These are phyloP conservation scores for Anastatica hierochuntica DNA, from an alignment of 345 rosid species.

Conservation along the genomic window DNA sequence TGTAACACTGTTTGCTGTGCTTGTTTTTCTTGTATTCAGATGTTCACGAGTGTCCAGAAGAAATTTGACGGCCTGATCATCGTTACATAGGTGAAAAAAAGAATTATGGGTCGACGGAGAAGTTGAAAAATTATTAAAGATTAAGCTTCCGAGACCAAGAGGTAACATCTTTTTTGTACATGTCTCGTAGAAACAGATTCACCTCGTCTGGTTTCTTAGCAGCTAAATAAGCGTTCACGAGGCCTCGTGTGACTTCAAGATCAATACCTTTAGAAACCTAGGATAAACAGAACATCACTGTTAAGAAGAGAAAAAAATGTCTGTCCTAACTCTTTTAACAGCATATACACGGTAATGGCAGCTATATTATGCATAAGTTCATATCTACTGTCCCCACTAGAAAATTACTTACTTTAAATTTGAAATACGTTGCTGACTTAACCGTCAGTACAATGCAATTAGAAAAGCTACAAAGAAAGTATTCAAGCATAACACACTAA, in stretches of 20 bases:
- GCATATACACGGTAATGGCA: not conserved
- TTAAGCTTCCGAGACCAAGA: not conserved
- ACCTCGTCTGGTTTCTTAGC: constrained; percentile 93
- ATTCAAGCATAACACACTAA: too few relatives aligned
- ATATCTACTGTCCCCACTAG: not conserved
- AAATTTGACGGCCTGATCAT: constrained; percentile 66
- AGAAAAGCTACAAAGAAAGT: too few relatives aligned
- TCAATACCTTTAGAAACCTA: constrained; percentile 55
- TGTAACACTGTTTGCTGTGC: constrained; percentile 26
- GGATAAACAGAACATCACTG: not conserved
- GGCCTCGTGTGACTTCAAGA: constrained; percentile 79
- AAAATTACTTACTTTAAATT: not conserved
- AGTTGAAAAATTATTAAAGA: not conserved
- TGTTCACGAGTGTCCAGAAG: constrained; percentile 55
- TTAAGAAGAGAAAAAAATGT: not conserved
- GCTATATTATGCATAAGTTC: not conserved
- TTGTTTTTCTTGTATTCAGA: constrained; percentile 33
- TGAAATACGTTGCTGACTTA: not conserved
- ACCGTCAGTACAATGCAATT: too few relatives aligned
- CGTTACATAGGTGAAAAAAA: not conserved
- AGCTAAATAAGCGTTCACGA: constrained; percentile 73
- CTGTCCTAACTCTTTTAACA: not conserved
- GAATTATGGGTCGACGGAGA: not conserved
- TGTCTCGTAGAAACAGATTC: constrained; percentile 12
- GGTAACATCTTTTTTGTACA: too few relatives aligned